Conservation (phyloP, 176 grass and related monocot genomes). For the Microstegium vimineum region DNA sequence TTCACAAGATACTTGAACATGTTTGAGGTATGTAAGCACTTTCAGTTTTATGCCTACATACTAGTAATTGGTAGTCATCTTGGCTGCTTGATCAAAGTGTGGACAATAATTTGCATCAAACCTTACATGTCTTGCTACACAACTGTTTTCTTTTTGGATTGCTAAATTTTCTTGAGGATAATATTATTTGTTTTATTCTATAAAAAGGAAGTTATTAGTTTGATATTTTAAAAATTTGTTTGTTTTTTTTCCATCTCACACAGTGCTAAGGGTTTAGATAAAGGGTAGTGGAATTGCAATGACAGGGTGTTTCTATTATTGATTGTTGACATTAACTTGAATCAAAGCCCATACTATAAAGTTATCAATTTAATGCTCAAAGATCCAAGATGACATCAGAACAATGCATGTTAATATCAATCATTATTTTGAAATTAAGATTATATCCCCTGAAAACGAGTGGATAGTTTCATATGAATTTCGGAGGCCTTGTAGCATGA, state of each 20-base stretch:
- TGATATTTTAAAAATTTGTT: background rate
- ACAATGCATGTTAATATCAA: background rate
- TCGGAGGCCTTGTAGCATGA: background rate
- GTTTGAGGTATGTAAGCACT: constrained; percentile 70
- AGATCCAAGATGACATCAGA: background rate
- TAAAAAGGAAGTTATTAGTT: background rate
- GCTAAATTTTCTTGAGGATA: too few relatives aligned
- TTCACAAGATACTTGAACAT: constrained; percentile 85
- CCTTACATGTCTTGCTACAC: background rate
- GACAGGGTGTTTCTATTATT: background rate
- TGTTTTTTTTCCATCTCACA: background rate
- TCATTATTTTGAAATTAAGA: background rate
- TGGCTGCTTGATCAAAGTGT: background rate
- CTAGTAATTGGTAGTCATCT: background rate
- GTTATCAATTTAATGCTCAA: background rate
- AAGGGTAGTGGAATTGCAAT: background rate
- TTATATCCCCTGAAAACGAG: background rate
- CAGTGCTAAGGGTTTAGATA: background rate
- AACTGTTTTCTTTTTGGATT: background rate
- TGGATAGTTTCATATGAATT: background rate
- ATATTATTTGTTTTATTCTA: background rate
- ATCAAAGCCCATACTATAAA: background rate
- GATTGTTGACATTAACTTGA: background rate
- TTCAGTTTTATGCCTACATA: constrained; percentile 18
- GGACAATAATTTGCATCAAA: background rate